Conservation (phyloP, 768 basidiomycete species). For the Solioccasus polychromus region DNA sequence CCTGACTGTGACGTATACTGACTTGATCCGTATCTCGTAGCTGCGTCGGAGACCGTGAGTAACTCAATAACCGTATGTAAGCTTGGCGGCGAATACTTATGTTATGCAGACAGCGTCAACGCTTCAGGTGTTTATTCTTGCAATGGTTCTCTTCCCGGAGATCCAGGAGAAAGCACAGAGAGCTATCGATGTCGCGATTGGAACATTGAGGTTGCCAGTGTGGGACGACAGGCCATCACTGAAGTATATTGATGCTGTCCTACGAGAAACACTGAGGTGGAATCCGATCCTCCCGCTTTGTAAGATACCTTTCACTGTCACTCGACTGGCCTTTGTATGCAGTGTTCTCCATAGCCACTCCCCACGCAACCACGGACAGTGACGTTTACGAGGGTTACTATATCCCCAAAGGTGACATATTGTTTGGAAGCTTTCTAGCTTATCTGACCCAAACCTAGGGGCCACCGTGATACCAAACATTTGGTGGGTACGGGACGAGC, state of each 20-base stretch:
- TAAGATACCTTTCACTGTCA: conserved; percentile 4
- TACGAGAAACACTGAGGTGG: conserved; percentile 31
- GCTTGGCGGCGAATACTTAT: background rate
- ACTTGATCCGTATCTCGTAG: conserved; percentile 1
- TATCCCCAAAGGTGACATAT: conserved; percentile 24
- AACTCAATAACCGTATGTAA: background rate
- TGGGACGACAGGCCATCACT: conserved; percentile 24
- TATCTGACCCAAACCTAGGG: conserved; percentile 12
- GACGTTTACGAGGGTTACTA: conserved; percentile 26
- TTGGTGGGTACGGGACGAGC: conserved; percentile 17
- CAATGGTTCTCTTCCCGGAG: conserved; percentile 33
- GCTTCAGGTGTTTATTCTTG: conserved; percentile 32
- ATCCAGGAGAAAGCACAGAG: conserved; percentile 27
- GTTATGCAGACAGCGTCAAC: conserved; percentile 21
- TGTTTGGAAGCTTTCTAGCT: background rate
- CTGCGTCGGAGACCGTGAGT: conserved; percentile 19
- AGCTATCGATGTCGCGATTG: conserved; percentile 28
- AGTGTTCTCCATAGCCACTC: conserved; percentile 7
- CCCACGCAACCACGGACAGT: conserved; percentile 19
- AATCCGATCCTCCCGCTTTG: conserved; percentile 22
- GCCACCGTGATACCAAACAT: conserved; percentile 26
- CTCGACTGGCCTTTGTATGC: background rate
- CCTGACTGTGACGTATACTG: background rate
- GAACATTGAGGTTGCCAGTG: conserved; percentile 24
- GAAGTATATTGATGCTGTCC: conserved; percentile 26